These are phyloP conservation scores for Pythium grandisporangium DNA, from an alignment of 352 stramenopile genomes.

Conservation along the genomic window DNA sequence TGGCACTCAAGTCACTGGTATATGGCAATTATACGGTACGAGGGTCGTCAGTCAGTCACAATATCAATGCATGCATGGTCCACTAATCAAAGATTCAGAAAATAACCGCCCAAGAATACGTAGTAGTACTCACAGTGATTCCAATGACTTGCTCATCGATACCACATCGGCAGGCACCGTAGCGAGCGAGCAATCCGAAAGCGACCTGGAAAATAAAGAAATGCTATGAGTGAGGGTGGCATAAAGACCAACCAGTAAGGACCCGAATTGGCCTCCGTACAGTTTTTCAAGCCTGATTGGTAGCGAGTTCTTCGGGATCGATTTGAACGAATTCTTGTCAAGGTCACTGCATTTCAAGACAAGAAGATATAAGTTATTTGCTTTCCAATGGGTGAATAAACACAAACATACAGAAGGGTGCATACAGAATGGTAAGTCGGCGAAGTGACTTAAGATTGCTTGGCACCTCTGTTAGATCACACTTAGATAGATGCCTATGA, in stretches of 20 bases:
- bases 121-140: constrained; percentile 9
- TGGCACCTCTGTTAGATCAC: constrained; percentile 9
- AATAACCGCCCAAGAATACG: background rate
- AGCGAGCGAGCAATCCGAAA: constrained; percentile 3
- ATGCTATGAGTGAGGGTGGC: no score
- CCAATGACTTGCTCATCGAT: constrained; percentile 6
- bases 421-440: constrained; percentile 10
- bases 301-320: constrained; percentile 6
- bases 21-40: background rate
- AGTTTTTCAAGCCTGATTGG: constrained; percentile 5
- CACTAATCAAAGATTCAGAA: no score
- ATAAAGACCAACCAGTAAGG: background rate
- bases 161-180: constrained; percentile 5
- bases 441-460: constrained; percentile 4
- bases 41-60: background rate
- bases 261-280: background rate
- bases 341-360: constrained; percentile 4
- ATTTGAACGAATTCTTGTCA: constrained; percentile 7
- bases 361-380: no score
- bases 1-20: constrained; percentile 9
- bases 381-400: no score
- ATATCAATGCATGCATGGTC: no score
- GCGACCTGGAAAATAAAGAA: constrained; percentile 1
- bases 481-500: constrained; percentile 7
- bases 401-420: background rate